Percentiles rank a stretch among this genome's conserved stretches.
Conservation (phyloP, 495 filamentous ascomycete species). For the Xanthoparmelia taractica region DNA sequence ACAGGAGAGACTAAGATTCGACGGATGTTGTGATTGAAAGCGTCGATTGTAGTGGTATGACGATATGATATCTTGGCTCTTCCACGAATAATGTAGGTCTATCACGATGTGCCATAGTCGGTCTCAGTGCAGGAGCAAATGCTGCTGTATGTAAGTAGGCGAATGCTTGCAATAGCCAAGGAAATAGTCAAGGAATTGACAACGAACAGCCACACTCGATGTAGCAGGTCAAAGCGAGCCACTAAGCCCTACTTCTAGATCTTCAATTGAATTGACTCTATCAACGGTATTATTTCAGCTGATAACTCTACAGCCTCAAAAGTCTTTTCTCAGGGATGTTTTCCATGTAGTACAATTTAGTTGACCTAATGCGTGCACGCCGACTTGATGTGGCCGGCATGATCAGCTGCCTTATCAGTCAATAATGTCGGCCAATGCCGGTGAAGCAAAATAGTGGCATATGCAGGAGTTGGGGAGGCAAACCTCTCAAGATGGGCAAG, state of each 20-base stretch:
- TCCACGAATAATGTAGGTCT: not conserved
- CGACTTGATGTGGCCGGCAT: not conserved
- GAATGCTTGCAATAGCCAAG: not conserved
- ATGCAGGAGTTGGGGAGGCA: not conserved
- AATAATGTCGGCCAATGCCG: not conserved
- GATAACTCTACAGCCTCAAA: too few relatives aligned
- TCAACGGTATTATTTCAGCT: not conserved
- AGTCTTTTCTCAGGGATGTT: too few relatives aligned
- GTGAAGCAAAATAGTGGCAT: not conserved
- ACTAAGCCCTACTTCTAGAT: not conserved
- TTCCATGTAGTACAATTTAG: too few relatives aligned
- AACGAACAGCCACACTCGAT: not conserved
- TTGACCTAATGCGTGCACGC: too few relatives aligned
- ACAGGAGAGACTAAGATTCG: constrained; percentile 77
- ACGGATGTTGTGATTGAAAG: constrained; percentile 57
- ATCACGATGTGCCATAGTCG: not conserved
- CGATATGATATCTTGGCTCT: not conserved
- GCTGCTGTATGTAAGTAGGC: not conserved
- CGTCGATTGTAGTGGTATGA: not conserved
- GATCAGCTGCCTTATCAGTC: not conserved
- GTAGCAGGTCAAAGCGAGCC: not conserved
- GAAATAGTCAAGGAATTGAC: not conserved
- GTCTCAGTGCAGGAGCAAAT: not conserved
- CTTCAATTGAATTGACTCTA: not conserved
- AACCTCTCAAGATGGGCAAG: not conserved